phyloP scores from a whole-genome alignment of 2,329 filamentous ascomycete species.

The Catunica adiposa region DNA sequence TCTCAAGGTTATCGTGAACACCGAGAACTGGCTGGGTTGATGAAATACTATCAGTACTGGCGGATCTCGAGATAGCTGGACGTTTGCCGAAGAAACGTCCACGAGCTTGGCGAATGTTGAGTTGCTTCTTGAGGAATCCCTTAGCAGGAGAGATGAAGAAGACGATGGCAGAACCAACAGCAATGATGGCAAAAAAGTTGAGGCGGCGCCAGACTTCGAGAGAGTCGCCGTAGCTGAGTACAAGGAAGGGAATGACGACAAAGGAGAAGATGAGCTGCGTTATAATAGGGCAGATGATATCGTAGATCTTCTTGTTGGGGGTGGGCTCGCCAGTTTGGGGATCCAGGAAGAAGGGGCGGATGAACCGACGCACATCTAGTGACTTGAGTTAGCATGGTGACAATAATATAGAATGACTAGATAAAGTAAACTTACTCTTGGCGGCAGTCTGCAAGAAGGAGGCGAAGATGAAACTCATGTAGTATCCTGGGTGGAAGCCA shows the following conservation, averaged over 20 bases:
- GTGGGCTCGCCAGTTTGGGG: constrained; percentile 53
- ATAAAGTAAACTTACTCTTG: constrained; percentile 48
- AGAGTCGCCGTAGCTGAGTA: constrained; percentile 57
- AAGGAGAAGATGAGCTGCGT: constrained; percentile 80
- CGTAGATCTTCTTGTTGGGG: constrained; percentile 69
- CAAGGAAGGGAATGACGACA: constrained; percentile 65
- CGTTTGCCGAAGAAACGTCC: constrained; percentile 24
- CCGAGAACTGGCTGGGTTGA: constrained; percentile 52
- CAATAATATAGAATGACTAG: background rate
- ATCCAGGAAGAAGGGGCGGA: constrained; percentile 86
- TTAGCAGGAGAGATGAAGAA: constrained; percentile 75
- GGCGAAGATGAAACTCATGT: constrained; percentile 74
- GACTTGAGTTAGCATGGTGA: constrained; percentile 14
- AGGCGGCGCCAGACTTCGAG: constrained; percentile 66
- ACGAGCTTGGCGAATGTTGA: constrained; percentile 40
- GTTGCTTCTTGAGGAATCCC: constrained; percentile 33
- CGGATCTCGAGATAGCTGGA: constrained; percentile 27
- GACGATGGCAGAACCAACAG: constrained; percentile 44
- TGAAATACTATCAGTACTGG: constrained; percentile 41
- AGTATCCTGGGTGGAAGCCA: constrained; percentile 94
- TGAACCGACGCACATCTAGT: constrained; percentile 68
- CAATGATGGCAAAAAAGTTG: constrained; percentile 71
- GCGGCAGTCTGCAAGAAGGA: constrained; percentile 84
- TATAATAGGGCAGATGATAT: constrained; percentile 54
- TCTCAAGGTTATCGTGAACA: constrained; percentile 57